Percentiles rank a stretch among this genome's conserved stretches.
Conservation (phyloP, 352 stramenopile genomes). For the Globisporangium carolinianum region DNA sequence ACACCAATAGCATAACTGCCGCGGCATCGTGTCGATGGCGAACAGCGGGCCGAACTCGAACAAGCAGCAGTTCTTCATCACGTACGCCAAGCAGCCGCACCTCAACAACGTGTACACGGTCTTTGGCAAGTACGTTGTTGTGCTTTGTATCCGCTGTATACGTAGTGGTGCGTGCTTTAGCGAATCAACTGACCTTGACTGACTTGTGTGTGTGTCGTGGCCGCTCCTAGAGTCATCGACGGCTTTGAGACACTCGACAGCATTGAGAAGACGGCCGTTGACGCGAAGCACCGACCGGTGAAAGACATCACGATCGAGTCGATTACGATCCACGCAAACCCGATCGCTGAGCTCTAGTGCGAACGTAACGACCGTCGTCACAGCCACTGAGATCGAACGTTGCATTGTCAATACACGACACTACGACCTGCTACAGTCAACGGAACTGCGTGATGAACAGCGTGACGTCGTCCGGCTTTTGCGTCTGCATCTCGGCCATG, state of each 20-base stretch:
- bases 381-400: not conserved
- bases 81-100: conserved; percentile 94
- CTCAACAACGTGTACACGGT: conserved; percentile 98
- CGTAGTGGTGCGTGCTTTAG: not conserved
- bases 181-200: too few relatives aligned
- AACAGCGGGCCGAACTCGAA: conserved; percentile 91
- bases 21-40: conserved; percentile 90
- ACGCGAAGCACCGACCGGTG: conserved; percentile 85
- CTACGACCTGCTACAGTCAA: conserved; percentile 2
- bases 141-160: not conserved
- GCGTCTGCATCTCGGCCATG: conserved; percentile 69
- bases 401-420: not conserved
- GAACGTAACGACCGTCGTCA: not conserved
- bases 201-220: too few relatives aligned
- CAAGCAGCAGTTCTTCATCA: conserved; percentile 98
- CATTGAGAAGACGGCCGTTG: conserved; percentile 93
- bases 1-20: conserved; percentile 68
- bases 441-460: conserved; percentile 58
- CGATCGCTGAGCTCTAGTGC: conserved; percentile 68
- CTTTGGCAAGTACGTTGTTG: conserved; percentile 87
- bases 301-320: conserved; percentile 87
- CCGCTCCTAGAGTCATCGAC: conserved; percentile 78
- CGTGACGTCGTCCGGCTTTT: conserved; percentile 78
- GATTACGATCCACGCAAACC: conserved; percentile 92
- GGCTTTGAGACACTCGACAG: conserved; percentile 96